A percentile compares a stretch with the other conserved stretches of the same genome.
phyloP scores from a whole-genome alignment of 164 flowering plant species.

The Litsea cubeba region DNA sequence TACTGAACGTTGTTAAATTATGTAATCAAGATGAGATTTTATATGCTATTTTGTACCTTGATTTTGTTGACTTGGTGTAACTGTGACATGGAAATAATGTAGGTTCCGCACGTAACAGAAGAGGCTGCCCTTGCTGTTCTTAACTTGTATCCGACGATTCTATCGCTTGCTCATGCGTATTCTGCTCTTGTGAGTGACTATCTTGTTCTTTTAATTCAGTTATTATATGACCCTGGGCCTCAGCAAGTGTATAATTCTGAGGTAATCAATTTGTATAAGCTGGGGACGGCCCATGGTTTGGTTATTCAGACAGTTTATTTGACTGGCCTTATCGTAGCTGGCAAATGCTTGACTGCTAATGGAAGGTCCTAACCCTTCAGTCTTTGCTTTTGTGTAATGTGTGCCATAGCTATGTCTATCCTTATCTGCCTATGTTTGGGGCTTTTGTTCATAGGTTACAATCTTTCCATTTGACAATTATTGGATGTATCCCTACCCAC shows the following conservation, averaged over 20 bases:
- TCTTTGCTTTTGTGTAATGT: too few relatives aligned
- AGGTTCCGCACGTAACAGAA: constrained; percentile 95
- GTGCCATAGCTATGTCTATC: too few relatives aligned
- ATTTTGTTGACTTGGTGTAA: constrained; percentile 1
- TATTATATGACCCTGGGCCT: too few relatives aligned
- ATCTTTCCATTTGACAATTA: too few relatives aligned
- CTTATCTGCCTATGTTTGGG: too few relatives aligned
- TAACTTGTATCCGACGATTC: constrained; percentile 72
- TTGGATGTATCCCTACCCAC: too few relatives aligned
- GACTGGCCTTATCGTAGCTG: neutral
- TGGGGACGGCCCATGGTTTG: neutral
- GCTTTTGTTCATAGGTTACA: too few relatives aligned
- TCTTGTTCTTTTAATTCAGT: neutral
- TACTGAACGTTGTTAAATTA: neutral
- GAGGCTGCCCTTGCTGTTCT: constrained; percentile 73
- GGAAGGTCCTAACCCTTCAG: too few relatives aligned
- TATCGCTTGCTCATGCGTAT: constrained; percentile 82
- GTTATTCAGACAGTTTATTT: neutral
- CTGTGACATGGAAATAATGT: constrained; percentile 16
- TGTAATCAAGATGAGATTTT: neutral
- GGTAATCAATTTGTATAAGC: neutral
- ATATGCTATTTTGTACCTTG: neutral
- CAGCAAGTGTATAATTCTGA: neutral
- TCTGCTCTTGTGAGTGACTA: constrained; percentile 61
- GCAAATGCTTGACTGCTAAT: too few relatives aligned